A percentile compares a stretch with the other conserved stretches of the same genome.
These are phyloP conservation scores for Solanum sitiens DNA, from an alignment of 257 asterid genomes.

Conservation along the genomic window DNA sequence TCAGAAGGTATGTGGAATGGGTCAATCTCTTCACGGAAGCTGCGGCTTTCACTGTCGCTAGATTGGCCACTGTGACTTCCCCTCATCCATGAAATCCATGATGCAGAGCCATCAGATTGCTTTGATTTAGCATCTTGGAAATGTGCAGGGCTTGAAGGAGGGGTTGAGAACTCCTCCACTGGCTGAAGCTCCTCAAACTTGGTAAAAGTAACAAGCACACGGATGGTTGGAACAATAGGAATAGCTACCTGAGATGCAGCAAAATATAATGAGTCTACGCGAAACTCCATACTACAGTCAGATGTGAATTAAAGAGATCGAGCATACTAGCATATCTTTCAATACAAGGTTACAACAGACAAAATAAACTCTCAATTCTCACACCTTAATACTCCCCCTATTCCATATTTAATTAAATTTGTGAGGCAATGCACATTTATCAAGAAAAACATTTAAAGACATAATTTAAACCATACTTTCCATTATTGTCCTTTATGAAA, in stretches of 20 bases:
- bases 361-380: too few relatives aligned
- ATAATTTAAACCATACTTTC: too few relatives aligned
- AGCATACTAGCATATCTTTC: not conserved
- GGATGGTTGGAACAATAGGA: conserved; percentile 84
- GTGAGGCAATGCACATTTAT: too few relatives aligned
- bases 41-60: conserved; percentile 59
- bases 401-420: too few relatives aligned
- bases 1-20: conserved; percentile 90
- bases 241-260: conserved; percentile 63
- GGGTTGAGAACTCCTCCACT: conserved; percentile 76
- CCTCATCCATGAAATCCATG: conserved; percentile 98
- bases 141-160: conserved; percentile 73
- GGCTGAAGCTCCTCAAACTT: conserved; percentile 87
- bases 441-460: too few relatives aligned
- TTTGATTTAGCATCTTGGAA: conserved; percentile 72
- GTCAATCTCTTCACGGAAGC: conserved; percentile 74
- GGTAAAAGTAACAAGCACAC: conserved; percentile 86
- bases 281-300: not conserved
- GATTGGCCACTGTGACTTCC: conserved; percentile 75
- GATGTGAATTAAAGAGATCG: not conserved
- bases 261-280: not conserved
- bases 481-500: too few relatives aligned
- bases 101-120: conserved; percentile 56
- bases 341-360: not conserved
- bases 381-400: too few relatives aligned